Evolutionary conservation across 2,329 filamentous ascomycete genomes (phyloP).

Genomic region (Arthrobotrys megalospora): DNA sequence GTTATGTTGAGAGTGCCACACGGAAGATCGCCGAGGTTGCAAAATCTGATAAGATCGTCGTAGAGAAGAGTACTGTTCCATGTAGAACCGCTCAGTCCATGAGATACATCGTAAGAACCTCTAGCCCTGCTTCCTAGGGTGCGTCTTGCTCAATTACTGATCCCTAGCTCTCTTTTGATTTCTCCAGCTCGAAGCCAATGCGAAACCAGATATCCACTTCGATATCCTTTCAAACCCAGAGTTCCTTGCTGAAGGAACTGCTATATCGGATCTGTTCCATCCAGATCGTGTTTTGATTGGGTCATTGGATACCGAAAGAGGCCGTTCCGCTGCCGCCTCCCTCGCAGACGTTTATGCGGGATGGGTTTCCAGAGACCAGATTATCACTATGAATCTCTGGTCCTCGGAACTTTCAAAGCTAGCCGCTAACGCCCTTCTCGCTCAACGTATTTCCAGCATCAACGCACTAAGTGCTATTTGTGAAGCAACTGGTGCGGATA

Average conservation of each 20-base stretch:
- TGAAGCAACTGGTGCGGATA: conserved; percentile 80
- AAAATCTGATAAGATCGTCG: conserved; percentile 78
- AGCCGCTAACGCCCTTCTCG: conserved; percentile 83
- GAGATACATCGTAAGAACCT: conserved; percentile 74
- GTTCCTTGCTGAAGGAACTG: conserved; percentile 83
- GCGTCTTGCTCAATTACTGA: conserved; percentile 38
- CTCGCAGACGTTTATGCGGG: conserved; percentile 78
- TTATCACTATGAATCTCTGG: conserved; percentile 81
- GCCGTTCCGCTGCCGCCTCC: conserved; percentile 75
- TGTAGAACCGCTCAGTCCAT: conserved; percentile 81
- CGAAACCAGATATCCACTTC: conserved; percentile 77
- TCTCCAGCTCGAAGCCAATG: conserved; percentile 66
- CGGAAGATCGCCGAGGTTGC: conserved; percentile 78
- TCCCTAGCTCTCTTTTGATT: neutral
- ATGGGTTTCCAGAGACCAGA: conserved; percentile 78
- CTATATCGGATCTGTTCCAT: conserved; percentile 78
- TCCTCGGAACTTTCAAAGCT: conserved; percentile 85
- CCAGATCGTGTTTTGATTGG: conserved; percentile 84
- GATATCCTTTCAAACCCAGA: conserved; percentile 86
- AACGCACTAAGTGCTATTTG: conserved; percentile 86
- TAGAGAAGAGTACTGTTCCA: conserved; percentile 86
- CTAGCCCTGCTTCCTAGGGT: neutral
- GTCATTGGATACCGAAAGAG: conserved; percentile 74
- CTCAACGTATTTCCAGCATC: conserved; percentile 84
- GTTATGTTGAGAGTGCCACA: conserved; percentile 79